A percentile compares a stretch with the other conserved stretches of the same genome.
Conservation (phyloP, 2,329 filamentous ascomycete genomes). For the Alternaria postmessia region DNA sequence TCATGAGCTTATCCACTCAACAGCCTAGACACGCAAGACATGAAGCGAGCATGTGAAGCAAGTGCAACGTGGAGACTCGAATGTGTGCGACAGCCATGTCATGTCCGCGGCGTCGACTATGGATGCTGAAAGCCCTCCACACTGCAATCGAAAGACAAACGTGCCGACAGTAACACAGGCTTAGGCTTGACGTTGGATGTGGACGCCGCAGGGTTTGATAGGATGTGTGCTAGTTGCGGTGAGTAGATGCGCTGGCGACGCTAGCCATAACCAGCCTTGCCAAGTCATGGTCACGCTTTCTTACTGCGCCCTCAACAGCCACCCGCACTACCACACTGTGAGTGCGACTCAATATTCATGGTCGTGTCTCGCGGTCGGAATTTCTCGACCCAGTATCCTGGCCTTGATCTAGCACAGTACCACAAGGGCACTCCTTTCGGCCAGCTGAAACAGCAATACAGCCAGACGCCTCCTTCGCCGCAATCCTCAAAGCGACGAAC, state of each 20-base stretch:
- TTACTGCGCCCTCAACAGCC: conserved; percentile 35
- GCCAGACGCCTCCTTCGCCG: conserved; percentile 29
- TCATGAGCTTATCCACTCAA: conserved; percentile 28
- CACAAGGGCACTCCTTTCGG: conserved; percentile 33
- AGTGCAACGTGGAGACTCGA: conserved; percentile 52
- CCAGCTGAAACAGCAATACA: conserved; percentile 43
- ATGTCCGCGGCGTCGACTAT: conserved; percentile 34
- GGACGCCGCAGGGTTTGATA: conserved; percentile 43
- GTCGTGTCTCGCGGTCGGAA: conserved; percentile 33
- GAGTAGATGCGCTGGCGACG: conserved; percentile 49
- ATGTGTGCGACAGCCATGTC: conserved; percentile 46
- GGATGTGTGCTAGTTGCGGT: conserved; percentile 45
- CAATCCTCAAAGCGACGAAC: conserved; percentile 6
- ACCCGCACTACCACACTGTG: conserved; percentile 31
- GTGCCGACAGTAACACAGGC: conserved; percentile 47
- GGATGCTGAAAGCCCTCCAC: conserved; percentile 24
- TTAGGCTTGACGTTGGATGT: conserved; percentile 45
- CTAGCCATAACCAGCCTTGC: conserved; percentile 29
- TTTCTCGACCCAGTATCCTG: conserved; percentile 34
- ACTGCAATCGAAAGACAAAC: conserved; percentile 42
- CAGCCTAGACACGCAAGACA: conserved; percentile 17
- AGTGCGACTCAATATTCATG: conserved; percentile 24
- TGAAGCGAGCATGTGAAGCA: conserved; percentile 30
- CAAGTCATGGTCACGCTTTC: conserved; percentile 41
- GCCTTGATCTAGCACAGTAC: conserved; percentile 30